A percentile compares a stretch with the other conserved stretches of the same genome.
These are phyloP conservation scores for Emmonsiellopsis sp. DNA, from an alignment of 2,329 filamentous ascomycete species.

Conservation along the genomic window DNA sequence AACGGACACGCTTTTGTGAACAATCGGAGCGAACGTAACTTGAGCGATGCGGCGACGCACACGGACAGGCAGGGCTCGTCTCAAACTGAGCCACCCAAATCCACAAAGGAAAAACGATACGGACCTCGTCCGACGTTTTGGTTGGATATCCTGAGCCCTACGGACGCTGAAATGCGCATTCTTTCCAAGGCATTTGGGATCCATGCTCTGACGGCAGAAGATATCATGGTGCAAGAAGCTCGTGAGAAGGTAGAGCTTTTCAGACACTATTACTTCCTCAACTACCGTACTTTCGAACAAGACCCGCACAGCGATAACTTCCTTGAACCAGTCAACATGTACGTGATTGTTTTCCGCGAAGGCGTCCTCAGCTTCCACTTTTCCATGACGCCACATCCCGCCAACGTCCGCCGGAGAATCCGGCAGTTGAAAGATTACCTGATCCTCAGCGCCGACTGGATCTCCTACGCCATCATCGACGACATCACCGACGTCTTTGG, in stretches of 20 bases:
- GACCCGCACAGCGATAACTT: constrained; percentile 83
- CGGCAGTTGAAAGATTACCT: constrained; percentile 91
- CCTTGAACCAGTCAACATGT: constrained; percentile 93
- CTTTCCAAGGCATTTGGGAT: constrained; percentile 90
- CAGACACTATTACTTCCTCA: constrained; percentile 96
- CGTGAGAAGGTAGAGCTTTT: constrained; percentile 98
- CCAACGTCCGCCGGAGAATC: constrained; percentile 88
- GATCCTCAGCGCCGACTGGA: constrained; percentile 91
- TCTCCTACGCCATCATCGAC: constrained; percentile 95
- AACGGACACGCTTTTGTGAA: constrained; percentile 2
- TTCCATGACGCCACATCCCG: constrained; percentile 88
- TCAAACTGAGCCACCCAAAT: constrained; percentile 13
- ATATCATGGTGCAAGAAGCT: constrained; percentile 94
- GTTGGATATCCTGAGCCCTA: constrained; percentile 86
- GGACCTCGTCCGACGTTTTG: constrained; percentile 92
- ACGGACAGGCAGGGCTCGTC: neutral
- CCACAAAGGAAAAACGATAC: constrained; percentile 45
- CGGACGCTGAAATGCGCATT: constrained; percentile 90
- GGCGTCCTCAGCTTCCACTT: constrained; percentile 96
- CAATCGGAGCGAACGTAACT: constrained; percentile 16
- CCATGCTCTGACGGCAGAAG: constrained; percentile 88
- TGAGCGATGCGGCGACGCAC: neutral
- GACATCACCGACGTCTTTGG: constrained; percentile 96
- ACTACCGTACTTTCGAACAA: constrained; percentile 96
- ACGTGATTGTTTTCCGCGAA: constrained; percentile 91